Evolutionary conservation across 192 early-diverging fungal species (phyloP), one percentile per base, ranked within the genome.

Genomic region (Backusella morwellensis): DNA sequence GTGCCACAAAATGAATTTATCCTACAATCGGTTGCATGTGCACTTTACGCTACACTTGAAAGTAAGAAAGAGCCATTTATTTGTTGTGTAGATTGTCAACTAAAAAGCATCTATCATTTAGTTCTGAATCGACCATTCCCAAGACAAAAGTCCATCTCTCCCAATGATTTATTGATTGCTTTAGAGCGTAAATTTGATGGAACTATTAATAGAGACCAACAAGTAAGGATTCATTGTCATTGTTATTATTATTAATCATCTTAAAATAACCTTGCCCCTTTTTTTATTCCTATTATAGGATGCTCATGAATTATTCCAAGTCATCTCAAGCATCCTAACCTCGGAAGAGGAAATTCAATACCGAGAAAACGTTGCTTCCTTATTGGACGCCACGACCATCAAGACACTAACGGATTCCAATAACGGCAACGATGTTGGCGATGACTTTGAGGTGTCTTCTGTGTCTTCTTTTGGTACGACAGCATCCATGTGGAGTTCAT

Each of bases 221-320:
- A 83, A 78, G 81, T 83, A 77, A 63, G 47, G 19, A 1, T 1
- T 19, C 38, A 63, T 47, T 19, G 19, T 50, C 17, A n/a, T 21
- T 50, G 8, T 50, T n/a, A n/a, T 50, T n/a, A n/a, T 7, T 50
- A 50, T 19, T 50, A 50, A 50, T 50, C 15, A 50, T 19, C 32
- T 32, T 32, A 32, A 32, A 32, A 32, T 32, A 32, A 32, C 32
- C 32, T 32, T 19, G 3, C 47, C 19, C 47, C 47, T 15, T 11
- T 72, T 44, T n/a, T 67, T 23, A 12, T 35, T 14, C n/a, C 14
- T 54, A 50, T 26, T 50, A 56, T 86, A 96, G 89, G 95, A 97
- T 80, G 95, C 95, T 4, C 95, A 97, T 78, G 95, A 97, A 81
- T 87, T 95, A 21, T 92, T 96, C 54, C 92, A 95, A 77, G 87